Base-by-base conservation (phyloP, 768 basidiomycete species). In the Termitomyces sp. region DNA sequence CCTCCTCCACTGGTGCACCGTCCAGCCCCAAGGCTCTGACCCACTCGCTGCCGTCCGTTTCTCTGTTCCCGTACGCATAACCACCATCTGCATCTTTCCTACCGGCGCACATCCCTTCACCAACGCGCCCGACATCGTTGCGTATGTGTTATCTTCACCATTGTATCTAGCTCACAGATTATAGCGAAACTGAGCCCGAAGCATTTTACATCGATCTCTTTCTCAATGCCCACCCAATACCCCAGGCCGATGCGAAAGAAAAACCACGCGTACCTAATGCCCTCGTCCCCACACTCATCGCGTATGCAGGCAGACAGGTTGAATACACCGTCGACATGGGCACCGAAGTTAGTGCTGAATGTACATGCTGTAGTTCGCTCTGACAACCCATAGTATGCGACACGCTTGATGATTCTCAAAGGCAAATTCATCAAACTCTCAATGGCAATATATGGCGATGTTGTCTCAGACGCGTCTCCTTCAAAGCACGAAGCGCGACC, bases 331-430 rank as follows among this genome's bases (percentile, higher is more conserved):
- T 93, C 16, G 82, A 88, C 59, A 86, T 91, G 87, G 85, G 86
- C 37, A 48, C 68, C 9, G 87, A 91, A 71, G 91, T 85, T 5
- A 30, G 64, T 55, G 82, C 74, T 43, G 9, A 18, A 14, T 20
- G 24, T 13, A 44, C 24, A 37, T 8, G 24, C 26, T 36, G 5
- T n/a, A 33, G 39, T 34, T 59, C 33, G 39, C 14, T 47, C 55
- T 56, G 34, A 54, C 18, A 12, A 12, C 44, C 16, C 37, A 18
- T 67, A 90, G 87, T 85, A 82, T 68, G 82, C 86, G 4, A 91
- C 90, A 22, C 86, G 91, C 44, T 76, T 93, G 32, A 85, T 93
- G 81, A 88, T 93, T 57, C 78, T 93, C 60, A 87, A 86, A 65
- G 91, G 91, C n/a, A 75, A 81, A 36, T 92, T 91, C 68, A 73